Conservation (phyloP, 2,329 filamentous ascomycete genomes). For the Graphilbum fragrans region DNA sequence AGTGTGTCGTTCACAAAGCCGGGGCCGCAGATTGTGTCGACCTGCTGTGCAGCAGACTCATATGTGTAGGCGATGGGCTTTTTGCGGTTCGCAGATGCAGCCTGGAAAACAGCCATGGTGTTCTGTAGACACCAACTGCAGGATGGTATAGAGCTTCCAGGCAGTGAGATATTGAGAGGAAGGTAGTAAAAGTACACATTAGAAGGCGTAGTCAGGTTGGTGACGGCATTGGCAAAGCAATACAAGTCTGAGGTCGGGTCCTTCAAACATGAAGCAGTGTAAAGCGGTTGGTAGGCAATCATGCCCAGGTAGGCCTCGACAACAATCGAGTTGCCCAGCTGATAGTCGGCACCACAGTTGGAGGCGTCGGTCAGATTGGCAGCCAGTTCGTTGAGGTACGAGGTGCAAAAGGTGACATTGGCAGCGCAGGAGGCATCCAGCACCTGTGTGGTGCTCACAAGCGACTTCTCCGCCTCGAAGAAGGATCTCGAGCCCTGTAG, state of each 20-base stretch:
- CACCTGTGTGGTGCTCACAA: conserved; percentile 60
- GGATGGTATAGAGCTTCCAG: conserved; percentile 52
- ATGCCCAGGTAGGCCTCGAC: conserved; percentile 65
- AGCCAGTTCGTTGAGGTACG: conserved; percentile 53
- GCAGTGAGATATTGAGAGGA: conserved; percentile 62
- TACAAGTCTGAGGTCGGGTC: conserved; percentile 55
- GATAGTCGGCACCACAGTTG: conserved; percentile 63
- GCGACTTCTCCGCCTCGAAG: conserved; percentile 64
- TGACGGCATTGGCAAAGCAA: conserved; percentile 74
- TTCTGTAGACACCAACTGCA: conserved; percentile 67
- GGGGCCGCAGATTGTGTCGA: conserved; percentile 55
- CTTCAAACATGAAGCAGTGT: conserved; percentile 68
- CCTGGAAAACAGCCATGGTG: conserved; percentile 72
- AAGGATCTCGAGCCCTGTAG: conserved; percentile 67
- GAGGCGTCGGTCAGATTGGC: conserved; percentile 45
- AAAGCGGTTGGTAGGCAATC: conserved; percentile 63
- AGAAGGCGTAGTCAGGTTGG: conserved; percentile 56
- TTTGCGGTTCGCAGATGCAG: conserved; percentile 51
- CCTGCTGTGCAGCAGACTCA: conserved; percentile 52
- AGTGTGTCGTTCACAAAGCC: conserved; percentile 46
- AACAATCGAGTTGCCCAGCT: conserved; percentile 55
- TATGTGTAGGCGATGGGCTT: conserved; percentile 62
- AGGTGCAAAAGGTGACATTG: conserved; percentile 51
- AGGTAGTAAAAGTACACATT: conserved; percentile 79
- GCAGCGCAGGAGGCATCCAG: conserved; percentile 69